Conservation (phyloP, 805 yeast genomes). For the Nakazawaea ernobii region DNA sequence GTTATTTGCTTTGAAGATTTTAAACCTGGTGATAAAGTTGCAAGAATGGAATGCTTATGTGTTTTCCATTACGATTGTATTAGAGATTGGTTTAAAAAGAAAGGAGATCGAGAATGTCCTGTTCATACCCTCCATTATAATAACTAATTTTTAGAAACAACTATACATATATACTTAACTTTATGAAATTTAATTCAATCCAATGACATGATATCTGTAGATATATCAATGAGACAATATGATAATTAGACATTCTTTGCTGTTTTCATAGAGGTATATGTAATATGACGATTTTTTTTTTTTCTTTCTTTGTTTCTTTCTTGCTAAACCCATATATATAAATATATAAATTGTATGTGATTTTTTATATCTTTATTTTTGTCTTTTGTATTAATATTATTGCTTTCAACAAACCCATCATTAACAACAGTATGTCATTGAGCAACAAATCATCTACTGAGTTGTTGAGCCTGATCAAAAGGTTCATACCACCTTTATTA, state of each 20-base stretch:
- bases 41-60: constrained; percentile 89
- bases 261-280: too few species aligned
- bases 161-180: background rate
- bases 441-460: constrained; percentile 22
- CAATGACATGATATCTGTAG: background rate
- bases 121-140: constrained; percentile 53
- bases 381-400: too few species aligned
- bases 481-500: constrained; percentile 69
- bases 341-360: too few species aligned
- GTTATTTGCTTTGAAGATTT: constrained; percentile 91
- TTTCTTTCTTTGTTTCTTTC: too few species aligned
- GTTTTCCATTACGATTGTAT: constrained; percentile 91
- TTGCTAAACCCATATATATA: too few species aligned
- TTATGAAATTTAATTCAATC: background rate
- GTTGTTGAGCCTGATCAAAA: constrained; percentile 41
- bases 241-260: too few species aligned
- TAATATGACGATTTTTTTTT: too few species aligned
- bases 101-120: constrained; percentile 84
- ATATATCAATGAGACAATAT: too few species aligned
- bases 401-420: too few species aligned
- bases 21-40: constrained; percentile 81
- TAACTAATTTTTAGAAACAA: background rate
- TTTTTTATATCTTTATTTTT: too few species aligned
- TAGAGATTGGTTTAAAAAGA: constrained; percentile 82
- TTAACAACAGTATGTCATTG: constrained; percentile 7